Evolutionary conservation across 2,329 filamentous ascomycete genomes (phyloP).

Genomic region (Gnomoniopsis sp.): DNA sequence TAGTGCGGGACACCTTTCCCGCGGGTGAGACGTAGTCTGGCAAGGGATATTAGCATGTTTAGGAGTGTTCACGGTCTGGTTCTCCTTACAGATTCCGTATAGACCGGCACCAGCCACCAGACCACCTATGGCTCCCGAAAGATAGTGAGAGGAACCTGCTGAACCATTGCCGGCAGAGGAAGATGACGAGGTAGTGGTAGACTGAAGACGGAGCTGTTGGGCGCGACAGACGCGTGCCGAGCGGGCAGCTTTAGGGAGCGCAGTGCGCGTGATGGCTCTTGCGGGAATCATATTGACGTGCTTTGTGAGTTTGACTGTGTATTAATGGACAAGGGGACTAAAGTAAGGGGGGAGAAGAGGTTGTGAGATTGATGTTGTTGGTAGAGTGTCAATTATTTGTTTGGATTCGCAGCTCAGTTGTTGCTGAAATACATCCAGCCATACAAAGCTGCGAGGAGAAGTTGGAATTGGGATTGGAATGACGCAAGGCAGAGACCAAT

Average conservation of each 20-base stretch:
- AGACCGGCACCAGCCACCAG: constrained; percentile 7
- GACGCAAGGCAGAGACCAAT: neutral
- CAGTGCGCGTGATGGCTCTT: constrained; percentile 9
- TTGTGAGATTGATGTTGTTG: neutral
- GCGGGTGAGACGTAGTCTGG: constrained; percentile 26
- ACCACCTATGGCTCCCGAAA: constrained; percentile 10
- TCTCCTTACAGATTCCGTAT: constrained; percentile 7
- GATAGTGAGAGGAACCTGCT: neutral
- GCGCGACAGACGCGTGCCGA: neutral
- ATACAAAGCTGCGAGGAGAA: neutral
- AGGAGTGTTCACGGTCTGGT: no score
- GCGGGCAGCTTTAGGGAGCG: constrained; percentile 12
- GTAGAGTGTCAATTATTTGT: neutral
- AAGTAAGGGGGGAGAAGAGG: neutral
- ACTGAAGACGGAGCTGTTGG: constrained; percentile 13
- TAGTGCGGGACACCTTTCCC: constrained; percentile 28
- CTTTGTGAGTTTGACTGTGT: neutral
- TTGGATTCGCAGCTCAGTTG: neutral
- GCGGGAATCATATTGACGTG: constrained; percentile 11
- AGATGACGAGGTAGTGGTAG: constrained; percentile 13
- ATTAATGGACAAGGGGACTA: neutral
- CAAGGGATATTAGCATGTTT: no score
- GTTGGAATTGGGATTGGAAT: neutral
- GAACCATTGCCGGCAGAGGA: neutral
- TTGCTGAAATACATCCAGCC: neutral